phyloP scores from a whole-genome alignment of 768 basidiomycete species.

The Pleurotus pulmonarius region DNA sequence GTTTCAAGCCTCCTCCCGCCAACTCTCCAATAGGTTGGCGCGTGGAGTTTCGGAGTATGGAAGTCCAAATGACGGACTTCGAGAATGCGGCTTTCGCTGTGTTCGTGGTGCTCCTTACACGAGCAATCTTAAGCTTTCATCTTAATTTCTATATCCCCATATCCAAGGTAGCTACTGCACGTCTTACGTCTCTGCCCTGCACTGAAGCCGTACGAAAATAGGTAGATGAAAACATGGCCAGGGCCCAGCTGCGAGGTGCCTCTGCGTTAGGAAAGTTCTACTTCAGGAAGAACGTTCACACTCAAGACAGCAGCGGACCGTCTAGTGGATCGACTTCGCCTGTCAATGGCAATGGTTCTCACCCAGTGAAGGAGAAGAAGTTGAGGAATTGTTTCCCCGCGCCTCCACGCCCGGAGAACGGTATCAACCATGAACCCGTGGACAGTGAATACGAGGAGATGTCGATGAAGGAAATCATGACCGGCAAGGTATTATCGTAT shows the following conservation, averaged over 20 bases:
- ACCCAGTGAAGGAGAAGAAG: conserved; percentile 55
- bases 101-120: conserved; percentile 90
- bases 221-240: conserved; percentile 97
- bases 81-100: conserved; percentile 97
- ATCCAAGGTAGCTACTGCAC: conserved; percentile 62
- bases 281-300: conserved; percentile 86
- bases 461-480: conserved; percentile 89
- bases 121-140: conserved; percentile 88
- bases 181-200: background rate
- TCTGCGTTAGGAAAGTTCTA: conserved; percentile 72
- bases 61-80: conserved; percentile 97
- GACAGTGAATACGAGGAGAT: conserved; percentile 91
- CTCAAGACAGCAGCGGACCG: conserved; percentile 43
- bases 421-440: conserved; percentile 39
- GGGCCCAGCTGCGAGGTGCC: conserved; percentile 84
- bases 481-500: conserved; percentile 66
- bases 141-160: conserved; percentile 97
- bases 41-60: conserved; percentile 98
- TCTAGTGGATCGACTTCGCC: conserved; percentile 44
- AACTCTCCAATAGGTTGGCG: conserved; percentile 95
- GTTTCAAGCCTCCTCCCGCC: conserved; percentile 97
- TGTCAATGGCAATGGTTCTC: conserved; percentile 26
- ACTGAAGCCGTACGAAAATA: conserved; percentile 22
- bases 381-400: conserved; percentile 71
- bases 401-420: conserved; percentile 49